Conservation (phyloP, 2,329 filamentous ascomycete genomes). For the Talaromyces sp. region DNA sequence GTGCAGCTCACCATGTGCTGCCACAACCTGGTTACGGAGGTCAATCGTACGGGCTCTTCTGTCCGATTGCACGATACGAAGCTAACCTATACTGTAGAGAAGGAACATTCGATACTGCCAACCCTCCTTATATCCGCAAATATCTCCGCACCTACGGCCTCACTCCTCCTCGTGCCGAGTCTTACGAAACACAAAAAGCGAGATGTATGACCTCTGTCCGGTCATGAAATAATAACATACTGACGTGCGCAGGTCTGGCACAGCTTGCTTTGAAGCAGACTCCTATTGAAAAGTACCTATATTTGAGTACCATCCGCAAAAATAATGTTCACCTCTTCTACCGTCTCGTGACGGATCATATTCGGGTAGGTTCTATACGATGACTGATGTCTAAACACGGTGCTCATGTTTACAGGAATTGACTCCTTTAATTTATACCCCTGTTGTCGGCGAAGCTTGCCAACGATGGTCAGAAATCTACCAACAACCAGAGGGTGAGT, state of each 20-base stretch:
- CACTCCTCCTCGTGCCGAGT: conserved; percentile 50
- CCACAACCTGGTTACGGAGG: conserved; percentile 13
- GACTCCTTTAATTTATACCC: conserved; percentile 53
- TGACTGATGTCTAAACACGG: too few species aligned
- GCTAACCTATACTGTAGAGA: conserved; percentile 31
- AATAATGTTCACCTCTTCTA: conserved; percentile 56
- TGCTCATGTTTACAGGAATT: conserved; percentile 39
- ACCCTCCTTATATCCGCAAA: conserved; percentile 51
- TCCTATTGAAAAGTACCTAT: conserved; percentile 51
- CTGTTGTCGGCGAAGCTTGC: conserved; percentile 82
- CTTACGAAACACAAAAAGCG: conserved; percentile 50
- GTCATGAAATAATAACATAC: neutral
- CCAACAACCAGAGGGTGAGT: conserved; percentile 79
- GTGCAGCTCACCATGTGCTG: conserved; percentile 17
- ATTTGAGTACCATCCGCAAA: conserved; percentile 51
- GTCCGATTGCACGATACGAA: neutral
- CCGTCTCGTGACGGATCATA: conserved; percentile 49
- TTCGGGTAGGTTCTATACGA: conserved; percentile 36
- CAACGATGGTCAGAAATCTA: conserved; percentile 94
- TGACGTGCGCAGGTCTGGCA: conserved; percentile 37
- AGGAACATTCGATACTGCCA: conserved; percentile 50
- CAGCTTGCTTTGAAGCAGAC: conserved; percentile 50
- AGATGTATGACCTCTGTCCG: conserved; percentile 39
- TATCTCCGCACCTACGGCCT: conserved; percentile 53
- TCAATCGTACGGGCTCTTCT: conserved; percentile 15